phyloP scores from a whole-genome alignment of 441 rosid species.

The Melastoma candidum region DNA sequence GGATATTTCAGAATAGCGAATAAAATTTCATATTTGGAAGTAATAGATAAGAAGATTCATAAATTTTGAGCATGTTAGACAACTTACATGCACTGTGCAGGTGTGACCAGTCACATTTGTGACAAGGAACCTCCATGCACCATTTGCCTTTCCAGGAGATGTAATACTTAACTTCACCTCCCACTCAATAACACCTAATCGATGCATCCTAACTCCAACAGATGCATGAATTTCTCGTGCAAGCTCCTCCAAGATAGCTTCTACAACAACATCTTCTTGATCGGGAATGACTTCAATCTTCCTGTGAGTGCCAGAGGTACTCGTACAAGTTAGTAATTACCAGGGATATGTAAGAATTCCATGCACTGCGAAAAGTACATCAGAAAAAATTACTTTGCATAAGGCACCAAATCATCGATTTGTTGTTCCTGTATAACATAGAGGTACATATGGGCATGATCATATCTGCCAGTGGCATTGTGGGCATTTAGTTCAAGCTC shows the following conservation, averaged over 20 bases:
- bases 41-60: neutral
- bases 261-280: conserved; percentile 69
- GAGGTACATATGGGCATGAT: conserved; percentile 96
- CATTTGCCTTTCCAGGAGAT: conserved; percentile 75
- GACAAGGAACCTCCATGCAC: conserved; percentile 93
- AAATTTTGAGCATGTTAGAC: neutral
- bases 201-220: conserved; percentile 89
- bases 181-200: conserved; percentile 93
- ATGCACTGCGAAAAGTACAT: conserved; percentile 11
- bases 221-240: conserved; percentile 70
- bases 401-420: conserved; percentile 84
- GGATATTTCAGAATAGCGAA: too few species aligned
- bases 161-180: conserved; percentile 96
- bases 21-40: too few species aligned
- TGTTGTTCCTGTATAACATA: conserved; percentile 82
- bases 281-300: conserved; percentile 62
- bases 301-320: conserved; percentile 32
- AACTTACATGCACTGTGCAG: conserved; percentile 83
- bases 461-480: conserved; percentile 70
- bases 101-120: conserved; percentile 95
- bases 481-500: conserved; percentile 94
- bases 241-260: conserved; percentile 64
- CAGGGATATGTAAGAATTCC: conserved; percentile 13
- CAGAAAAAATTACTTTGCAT: conserved; percentile 49
- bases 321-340: conserved; percentile 20